These are phyloP conservation scores for Eryngium alpinum DNA, from an alignment of 140 eudicot genomes.

Conservation along the genomic window DNA sequence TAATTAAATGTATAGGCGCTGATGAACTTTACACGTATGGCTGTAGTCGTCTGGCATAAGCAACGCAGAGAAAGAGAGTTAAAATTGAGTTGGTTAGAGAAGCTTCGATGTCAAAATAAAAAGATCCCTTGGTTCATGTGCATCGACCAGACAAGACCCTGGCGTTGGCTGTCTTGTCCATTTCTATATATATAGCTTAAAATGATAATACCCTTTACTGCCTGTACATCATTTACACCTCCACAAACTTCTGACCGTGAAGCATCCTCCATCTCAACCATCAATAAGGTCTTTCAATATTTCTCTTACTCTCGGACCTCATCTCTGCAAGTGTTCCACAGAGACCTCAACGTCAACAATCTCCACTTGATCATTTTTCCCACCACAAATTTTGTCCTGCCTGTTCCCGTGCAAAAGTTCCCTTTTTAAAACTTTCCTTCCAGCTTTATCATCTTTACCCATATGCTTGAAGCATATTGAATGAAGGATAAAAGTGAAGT, in stretches of 20 bases:
- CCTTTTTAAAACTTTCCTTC: conserved; percentile 7
- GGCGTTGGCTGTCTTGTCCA: conserved; percentile 44
- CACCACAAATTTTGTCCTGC: conserved; percentile 4
- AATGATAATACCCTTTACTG: conserved; percentile 22
- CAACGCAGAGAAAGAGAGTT: conserved; percentile 12
- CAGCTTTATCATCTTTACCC: conserved; percentile 22
- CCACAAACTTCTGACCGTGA: conserved; percentile 30
- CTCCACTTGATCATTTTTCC: conserved; percentile 22
- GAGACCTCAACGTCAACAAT: conserved; percentile 34
- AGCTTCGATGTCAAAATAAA: background rate
- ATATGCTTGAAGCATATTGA: conserved; percentile 14
- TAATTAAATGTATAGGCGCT: too few relatives aligned
- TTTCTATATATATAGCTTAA: conserved; percentile 34
- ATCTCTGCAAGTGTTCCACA: conserved; percentile 25
- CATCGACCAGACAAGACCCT: conserved; percentile 12
- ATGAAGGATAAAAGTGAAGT: conserved; percentile 19
- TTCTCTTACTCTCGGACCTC: conserved; percentile 2
- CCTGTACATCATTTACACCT: conserved; percentile 16
- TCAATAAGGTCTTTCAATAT: conserved; percentile 16
- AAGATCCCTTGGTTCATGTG: conserved; percentile 17
- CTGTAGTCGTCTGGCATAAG: conserved; percentile 21
- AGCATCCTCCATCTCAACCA: conserved; percentile 26
- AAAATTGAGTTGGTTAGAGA: conserved; percentile 12
- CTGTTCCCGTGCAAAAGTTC: background rate
- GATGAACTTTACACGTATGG: too few relatives aligned